Base-by-base conservation (phyloP, 2,329 filamentous ascomycete genomes). In the Spiromastix sp. region DNA sequence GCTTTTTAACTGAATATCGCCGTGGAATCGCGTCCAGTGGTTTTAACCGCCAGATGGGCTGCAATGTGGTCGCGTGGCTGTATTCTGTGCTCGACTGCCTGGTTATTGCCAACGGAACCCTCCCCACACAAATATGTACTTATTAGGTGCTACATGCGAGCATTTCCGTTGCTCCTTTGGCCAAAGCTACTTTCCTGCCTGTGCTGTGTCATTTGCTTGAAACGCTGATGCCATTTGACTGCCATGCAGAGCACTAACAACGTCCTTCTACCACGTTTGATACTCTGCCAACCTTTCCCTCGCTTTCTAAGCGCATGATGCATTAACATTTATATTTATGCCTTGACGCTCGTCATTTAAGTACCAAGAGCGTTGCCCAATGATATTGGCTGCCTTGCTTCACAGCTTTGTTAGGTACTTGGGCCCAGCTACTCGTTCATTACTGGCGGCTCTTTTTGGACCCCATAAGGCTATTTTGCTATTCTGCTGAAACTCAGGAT, bases 161-260 rank as follows among this genome's bases (percentile, higher is more conserved):
- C 21, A 7, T n/a, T 24, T 24, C 7, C 21, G 21, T 24, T 7
- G 21, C 21, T 24, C 7, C 7, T n/a, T 24, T 24, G n/a, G n/a
- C n/a, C 21, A 7, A n/a, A 24, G n/a, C 21, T n/a, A 24, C 21
- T 7, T 24, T 7, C 7, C 7, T 7, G 21, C 21, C 21, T 24
- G n/a, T 24, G 21, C 21, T 24, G 21, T 24, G 21, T 24, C 21
- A 24, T 24, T n/a, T 24, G n/a, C 7, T n/a, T 7, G 21, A n/a
- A 24, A 24, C 21, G 17, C 19, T 30, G 8, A 5, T 2, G 27
- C 27, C 9, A 29, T 29, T 36, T 36, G 27, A 27, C 12, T 36
- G 34, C 34, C 34, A 12, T 30, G 34, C 21, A 24, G n/a, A 24
- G 21, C 21, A 24, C 7, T 24, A 7, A 7, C 21, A 24, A 24